Conservation (phyloP, 352 stramenopile genomes). For the Globisporangium nagaii region DNA sequence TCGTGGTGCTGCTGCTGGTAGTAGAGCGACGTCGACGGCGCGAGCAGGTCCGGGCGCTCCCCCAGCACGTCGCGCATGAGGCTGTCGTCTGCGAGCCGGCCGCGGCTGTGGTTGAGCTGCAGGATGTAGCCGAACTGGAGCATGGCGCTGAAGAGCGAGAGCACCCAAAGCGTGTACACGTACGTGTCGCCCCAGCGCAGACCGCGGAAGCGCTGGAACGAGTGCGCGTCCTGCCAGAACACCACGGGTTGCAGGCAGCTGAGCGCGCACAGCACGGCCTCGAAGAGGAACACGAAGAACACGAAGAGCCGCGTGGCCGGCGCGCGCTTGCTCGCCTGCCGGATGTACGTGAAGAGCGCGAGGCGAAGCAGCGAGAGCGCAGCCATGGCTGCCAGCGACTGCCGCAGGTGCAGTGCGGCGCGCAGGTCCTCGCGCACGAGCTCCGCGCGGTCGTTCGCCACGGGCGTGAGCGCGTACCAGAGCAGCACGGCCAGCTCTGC, state of each 20-base stretch:
- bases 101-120: conserved; percentile 71
- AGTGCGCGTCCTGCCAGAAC: conserved; percentile 44
- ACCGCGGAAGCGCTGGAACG: conserved; percentile 39
- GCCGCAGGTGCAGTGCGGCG: conserved; percentile 37
- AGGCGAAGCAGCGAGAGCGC: conserved; percentile 45
- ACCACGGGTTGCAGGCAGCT: conserved; percentile 61
- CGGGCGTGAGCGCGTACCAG: conserved; percentile 49
- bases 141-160: conserved; percentile 43
- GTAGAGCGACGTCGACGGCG: conserved; percentile 1
- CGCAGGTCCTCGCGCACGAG: conserved; percentile 37
- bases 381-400: conserved; percentile 60
- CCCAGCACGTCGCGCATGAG: conserved; percentile 60
- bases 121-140: conserved; percentile 74
- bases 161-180: conserved; percentile 39
- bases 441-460: conserved; percentile 17
- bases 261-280: conserved; percentile 35
- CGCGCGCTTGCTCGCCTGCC: conserved; percentile 58
- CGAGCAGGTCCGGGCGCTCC: conserved; percentile 11
- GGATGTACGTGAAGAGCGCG: conserved; percentile 65
- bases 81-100: conserved; percentile 48
- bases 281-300: conserved; percentile 65
- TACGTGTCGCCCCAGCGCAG: conserved; percentile 49
- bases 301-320: conserved; percentile 75
- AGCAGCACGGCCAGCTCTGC: conserved; percentile 47
- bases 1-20: conserved; percentile 21